phyloP scores from a whole-genome alignment of 306 rosid species.

The Chamaecrista fasciculata region DNA sequence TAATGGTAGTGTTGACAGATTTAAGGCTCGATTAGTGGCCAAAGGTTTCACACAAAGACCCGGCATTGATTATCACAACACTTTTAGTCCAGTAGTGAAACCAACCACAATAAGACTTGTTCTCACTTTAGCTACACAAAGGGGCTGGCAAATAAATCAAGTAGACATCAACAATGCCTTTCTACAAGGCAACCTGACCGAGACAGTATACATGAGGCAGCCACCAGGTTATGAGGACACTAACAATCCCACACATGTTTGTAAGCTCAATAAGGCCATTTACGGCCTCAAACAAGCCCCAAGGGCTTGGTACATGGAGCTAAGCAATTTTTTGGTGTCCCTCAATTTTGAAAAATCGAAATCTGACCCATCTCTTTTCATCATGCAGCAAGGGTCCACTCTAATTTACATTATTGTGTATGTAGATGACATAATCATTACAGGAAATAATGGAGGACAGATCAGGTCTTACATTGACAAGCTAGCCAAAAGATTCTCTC shows the following conservation, averaged over 20 bases:
- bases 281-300: not conserved
- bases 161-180: not conserved
- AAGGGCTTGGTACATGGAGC: not conserved
- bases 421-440: too few species aligned
- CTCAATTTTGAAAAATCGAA: too few species aligned
- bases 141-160: not conserved
- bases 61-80: not conserved
- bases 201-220: not conserved
- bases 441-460: too few species aligned
- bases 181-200: not conserved
- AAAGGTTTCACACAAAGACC: not conserved
- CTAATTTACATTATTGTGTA: too few species aligned
- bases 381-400: too few species aligned
- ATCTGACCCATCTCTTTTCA: too few species aligned
- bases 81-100: not conserved
- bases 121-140: not conserved
- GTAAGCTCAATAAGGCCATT: not conserved
- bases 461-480: too few species aligned
- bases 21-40: not conserved
- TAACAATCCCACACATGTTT: not conserved
- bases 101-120: not conserved
- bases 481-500: too few species aligned
- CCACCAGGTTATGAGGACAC: not conserved
- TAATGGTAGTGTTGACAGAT: not conserved
- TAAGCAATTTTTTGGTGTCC: too few species aligned